A percentile compares a stretch with the other conserved stretches of the same genome.
phyloP scores from a whole-genome alignment of 2,329 filamentous ascomycete genomes.

The Madurella fahalii region DNA sequence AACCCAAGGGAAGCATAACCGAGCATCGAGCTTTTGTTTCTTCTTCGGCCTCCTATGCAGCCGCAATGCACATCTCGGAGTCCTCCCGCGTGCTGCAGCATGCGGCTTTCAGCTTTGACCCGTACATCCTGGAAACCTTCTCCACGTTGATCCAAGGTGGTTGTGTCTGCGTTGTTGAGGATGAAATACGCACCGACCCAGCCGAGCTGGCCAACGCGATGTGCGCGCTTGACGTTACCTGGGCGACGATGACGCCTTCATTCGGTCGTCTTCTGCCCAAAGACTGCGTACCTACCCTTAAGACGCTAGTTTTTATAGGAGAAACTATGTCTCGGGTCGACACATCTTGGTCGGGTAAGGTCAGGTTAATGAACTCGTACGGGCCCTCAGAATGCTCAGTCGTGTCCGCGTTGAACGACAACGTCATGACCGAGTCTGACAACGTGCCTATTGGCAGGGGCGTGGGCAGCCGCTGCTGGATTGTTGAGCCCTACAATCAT shows the following conservation, averaged over 20 bases:
- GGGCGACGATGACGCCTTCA: too few relatives aligned
- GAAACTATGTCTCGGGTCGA: constrained; percentile 20
- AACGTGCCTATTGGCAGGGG: constrained; percentile 18
- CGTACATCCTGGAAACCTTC: too few relatives aligned
- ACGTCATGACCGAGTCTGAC: not conserved
- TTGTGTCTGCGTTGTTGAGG: too few relatives aligned
- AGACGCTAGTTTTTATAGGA: constrained; percentile 20
- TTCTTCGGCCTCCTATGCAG: constrained; percentile 5
- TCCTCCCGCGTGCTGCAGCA: constrained; percentile 25
- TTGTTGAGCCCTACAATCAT: constrained; percentile 28
- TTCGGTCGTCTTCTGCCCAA: too few relatives aligned
- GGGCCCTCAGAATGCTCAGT: constrained; percentile 24
- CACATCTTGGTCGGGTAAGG: constrained; percentile 14
- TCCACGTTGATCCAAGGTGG: too few relatives aligned
- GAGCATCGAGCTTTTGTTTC: constrained; percentile 23
- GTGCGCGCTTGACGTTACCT: too few relatives aligned
- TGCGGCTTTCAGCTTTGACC: not conserved
- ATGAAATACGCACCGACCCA: too few relatives aligned
- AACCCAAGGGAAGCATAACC: constrained; percentile 46
- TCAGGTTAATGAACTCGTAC: constrained; percentile 18
- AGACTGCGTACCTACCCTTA: constrained; percentile 21
- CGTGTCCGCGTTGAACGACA: constrained; percentile 7
- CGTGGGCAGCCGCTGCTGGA: constrained; percentile 25
- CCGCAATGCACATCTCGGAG: not conserved
- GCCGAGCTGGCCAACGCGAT: too few relatives aligned